Base-by-base conservation (phyloP, 2,329 filamentous ascomycete species). In the Botrytis deweyae region DNA sequence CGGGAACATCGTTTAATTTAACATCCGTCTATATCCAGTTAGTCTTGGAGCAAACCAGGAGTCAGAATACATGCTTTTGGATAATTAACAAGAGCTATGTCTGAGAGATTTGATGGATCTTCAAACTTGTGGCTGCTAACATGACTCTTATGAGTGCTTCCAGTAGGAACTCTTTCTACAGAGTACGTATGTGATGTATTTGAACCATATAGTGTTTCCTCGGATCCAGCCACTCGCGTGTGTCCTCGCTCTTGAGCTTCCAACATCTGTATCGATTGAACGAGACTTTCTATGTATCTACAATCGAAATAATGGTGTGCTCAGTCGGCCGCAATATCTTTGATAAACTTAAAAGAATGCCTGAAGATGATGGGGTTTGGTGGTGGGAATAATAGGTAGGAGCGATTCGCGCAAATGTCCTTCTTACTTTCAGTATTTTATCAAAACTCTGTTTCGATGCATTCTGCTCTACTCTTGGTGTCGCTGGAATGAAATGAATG, bases 41-140 rank as follows among this genome's bases (percentile, higher is more conserved):
- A 68, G 66, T 58, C 22, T 68, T 68, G 25, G 49, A 58, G 18
- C 36, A 42, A 58, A 58, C 2, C 3, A 6, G 66, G 10, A 58
- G 9, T 7, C n/a, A 22, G 10, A 68, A 40, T 68, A 40, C 66
- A 42, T 68, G n/a, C 66, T 33, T 58, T 68, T 68, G 49, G 66
- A 25, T 68, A 68, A 58, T 58, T 42, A 25, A 68, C 66, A 3
- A 68, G 49, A 52, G 66, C 66, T 55, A 68, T 68, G 36, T 68
- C 66, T 18, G 66, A 68, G n/a, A 58, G 36, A 33, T 33, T 55
- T 29, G 36, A 42, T 33, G 49, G 36, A 29, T 68, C 66, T 58
- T 68, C 66, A 16, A 58, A 22, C 18, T 58, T 68, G 18, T 42
- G 36, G 20, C 65, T 55, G 46, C 46, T 55, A 4, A 58, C 36